Evolutionary conservation across 2,329 filamentous ascomycete genomes (phyloP).

Genomic region (Curvularia lunata): DNA sequence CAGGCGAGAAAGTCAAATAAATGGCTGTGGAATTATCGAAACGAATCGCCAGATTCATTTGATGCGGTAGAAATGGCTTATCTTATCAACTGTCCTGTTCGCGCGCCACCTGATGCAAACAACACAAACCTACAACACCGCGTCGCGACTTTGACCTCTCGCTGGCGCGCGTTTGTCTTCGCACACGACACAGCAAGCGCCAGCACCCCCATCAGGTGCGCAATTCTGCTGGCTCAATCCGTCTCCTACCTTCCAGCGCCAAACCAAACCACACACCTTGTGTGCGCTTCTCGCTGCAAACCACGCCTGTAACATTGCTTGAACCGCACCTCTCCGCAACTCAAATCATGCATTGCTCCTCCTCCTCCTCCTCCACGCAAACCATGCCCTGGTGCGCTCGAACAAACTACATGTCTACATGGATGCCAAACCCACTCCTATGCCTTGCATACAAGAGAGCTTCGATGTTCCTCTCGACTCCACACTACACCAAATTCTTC

Average conservation of each 20-base stretch:
- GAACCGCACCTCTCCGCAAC: conserved; percentile 6
- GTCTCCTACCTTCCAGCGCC: conserved; percentile 8
- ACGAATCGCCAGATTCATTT: not conserved
- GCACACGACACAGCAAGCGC: conserved; percentile 40
- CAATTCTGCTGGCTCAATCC: conserved; percentile 21
- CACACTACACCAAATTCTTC: conserved; percentile 21
- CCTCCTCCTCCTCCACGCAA: conserved; percentile 19
- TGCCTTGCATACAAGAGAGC: conserved; percentile 28
- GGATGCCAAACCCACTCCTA: conserved; percentile 26
- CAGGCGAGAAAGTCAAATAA: not conserved
- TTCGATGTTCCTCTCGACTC: conserved; percentile 18
- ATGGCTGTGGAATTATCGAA: not conserved
- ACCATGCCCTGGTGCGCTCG: conserved; percentile 17
- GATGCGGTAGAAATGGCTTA: conserved; percentile 10
- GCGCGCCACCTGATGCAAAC: conserved; percentile 32
- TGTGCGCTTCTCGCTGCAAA: conserved; percentile 10
- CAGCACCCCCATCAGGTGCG: conserved; percentile 34
- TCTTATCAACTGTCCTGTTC: conserved; percentile 20
- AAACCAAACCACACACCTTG: conserved; percentile 17
- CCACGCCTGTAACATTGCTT: conserved; percentile 5
- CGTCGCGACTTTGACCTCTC: conserved; percentile 25
- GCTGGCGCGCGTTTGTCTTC: conserved; percentile 28
- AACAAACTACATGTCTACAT: conserved; percentile 20
- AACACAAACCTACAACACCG: conserved; percentile 35
- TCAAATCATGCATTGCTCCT: conserved; percentile 20